Evolutionary conservation across 1,284 basidiomycete genomes (phyloP), one percentile per base, ranked within the genome.

Genomic region (Puccinia novopanici): DNA sequence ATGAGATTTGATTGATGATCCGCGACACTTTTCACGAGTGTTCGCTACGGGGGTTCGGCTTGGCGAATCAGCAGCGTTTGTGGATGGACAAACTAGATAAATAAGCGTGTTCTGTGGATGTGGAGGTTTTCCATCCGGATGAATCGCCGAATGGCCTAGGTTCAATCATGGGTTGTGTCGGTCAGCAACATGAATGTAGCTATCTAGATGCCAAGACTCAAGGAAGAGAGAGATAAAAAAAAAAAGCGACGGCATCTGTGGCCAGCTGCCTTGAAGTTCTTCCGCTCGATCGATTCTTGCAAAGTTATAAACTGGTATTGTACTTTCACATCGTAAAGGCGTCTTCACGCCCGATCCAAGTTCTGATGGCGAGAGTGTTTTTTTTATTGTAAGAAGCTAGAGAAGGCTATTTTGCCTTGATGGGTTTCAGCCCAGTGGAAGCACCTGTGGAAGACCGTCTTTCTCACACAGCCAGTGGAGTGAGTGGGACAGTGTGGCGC

Each of bases 401-500:
- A 19, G 8, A 48, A 48, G 45, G 12, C 45, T 54, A 2, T n/a
- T 22, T n/a, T 54, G 15, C 22, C 52, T 54, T 12, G 52, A 17
- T 22, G 52, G 2, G 52, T 9, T 54, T 22, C 22, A 22, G 52
- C 15, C 52, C 15, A 54, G 30, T 15, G 6, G 30, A 37, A 30
- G 3, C 30, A 3, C 30, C 59, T 24, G 30, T 34, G 22, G 10
- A 54, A 54, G 22, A n/a, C 27, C 15, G 12, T 22, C 61, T 40
- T 22, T 3, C 37, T 22, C 61, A 63, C 61, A 40, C 59, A 61
- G 61, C 61, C 37, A 63, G 42, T 37, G 17, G 22, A 30, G 42
- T 70, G 67, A 70, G 42, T 70, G 67, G 50, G 67, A 70, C 67
- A 70, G 42, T 50, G 45, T 70, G 67, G 67, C 67, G 67, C 48